Evolutionary conservation across 2,329 filamentous ascomycete species (phyloP).

Genomic region (Xylaria sp.): DNA sequence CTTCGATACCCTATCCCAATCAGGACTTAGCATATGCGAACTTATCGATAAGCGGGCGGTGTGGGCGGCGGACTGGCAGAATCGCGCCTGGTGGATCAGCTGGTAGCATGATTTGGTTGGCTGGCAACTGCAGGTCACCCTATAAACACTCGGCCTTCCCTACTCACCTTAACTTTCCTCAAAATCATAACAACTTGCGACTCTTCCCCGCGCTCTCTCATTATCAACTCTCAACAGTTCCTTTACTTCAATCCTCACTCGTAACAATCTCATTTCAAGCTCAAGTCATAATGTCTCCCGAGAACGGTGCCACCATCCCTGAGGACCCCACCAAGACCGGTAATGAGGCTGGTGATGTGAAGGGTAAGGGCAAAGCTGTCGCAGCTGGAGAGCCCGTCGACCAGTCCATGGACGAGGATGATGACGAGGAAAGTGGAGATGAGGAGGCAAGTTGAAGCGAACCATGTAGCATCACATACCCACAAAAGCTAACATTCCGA

Average conservation of each 20-base stretch:
- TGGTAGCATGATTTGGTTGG: constrained; percentile 34
- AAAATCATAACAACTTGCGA: constrained; percentile 42
- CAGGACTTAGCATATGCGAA: constrained; percentile 1
- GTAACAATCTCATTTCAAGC: constrained; percentile 1
- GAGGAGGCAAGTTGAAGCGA: constrained; percentile 60
- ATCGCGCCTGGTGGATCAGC: constrained; percentile 32
- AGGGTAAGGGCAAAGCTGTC: constrained; percentile 88
- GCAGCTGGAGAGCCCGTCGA: constrained; percentile 66
- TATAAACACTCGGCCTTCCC: constrained; percentile 44
- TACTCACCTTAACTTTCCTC: constrained; percentile 39
- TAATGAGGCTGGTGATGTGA: constrained; percentile 64
- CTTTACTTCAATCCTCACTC: constrained; percentile 14
- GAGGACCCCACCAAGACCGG: constrained; percentile 57
- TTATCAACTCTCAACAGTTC: not conserved
- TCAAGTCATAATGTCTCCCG: constrained; percentile 58
- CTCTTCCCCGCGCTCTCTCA: constrained; percentile 27
- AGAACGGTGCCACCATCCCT: constrained; percentile 62
- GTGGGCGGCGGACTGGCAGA: constrained; percentile 25
- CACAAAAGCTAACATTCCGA: constrained; percentile 38
- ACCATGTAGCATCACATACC: constrained; percentile 27
- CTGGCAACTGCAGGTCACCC: constrained; percentile 41
- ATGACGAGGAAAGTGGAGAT: constrained; percentile 75
- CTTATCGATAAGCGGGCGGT: constrained; percentile 37
- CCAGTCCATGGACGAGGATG: constrained; percentile 78
- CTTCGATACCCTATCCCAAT: not conserved